Conservation (phyloP, 768 basidiomycete species). For the Agrocybe chaxingu region DNA sequence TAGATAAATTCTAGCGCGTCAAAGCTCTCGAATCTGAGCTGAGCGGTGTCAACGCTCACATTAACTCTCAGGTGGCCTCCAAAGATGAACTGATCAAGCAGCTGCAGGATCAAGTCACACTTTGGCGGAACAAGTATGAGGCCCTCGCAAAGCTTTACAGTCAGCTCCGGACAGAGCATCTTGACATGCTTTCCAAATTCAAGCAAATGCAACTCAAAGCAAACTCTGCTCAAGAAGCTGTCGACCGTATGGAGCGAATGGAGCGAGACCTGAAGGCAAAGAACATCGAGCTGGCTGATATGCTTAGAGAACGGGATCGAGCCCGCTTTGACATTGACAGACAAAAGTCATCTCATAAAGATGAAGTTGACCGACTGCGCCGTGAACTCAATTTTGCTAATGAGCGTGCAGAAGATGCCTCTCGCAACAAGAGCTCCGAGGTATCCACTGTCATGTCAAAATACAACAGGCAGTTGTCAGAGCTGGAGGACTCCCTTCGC, state of each 20-base stretch:
- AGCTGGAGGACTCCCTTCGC: conserved; percentile 93
- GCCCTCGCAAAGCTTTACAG: conserved; percentile 98
- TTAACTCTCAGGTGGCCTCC: conserved; percentile 80
- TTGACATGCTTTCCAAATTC: conserved; percentile 96
- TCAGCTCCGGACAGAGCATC: conserved; percentile 93
- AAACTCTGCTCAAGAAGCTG: conserved; percentile 96
- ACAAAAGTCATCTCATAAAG: conserved; percentile 90
- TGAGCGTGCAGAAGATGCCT: conserved; percentile 94
- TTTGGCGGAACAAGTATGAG: conserved; percentile 99
- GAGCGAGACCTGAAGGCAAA: conserved; percentile 98
- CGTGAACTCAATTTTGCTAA: conserved; percentile 94
- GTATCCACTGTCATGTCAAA: conserved; percentile 84
- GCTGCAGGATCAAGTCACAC: conserved; percentile 91
- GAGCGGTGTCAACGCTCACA: conserved; percentile 65
- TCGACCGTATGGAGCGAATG: conserved; percentile 99
- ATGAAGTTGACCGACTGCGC: conserved; percentile 88
- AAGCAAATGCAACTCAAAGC: conserved; percentile 98
- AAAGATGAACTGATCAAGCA: conserved; percentile 97
- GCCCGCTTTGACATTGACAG: conserved; percentile 95
- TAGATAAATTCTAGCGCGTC: conserved; percentile 62
- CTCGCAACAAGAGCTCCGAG: conserved; percentile 89
- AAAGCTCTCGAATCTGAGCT: conserved; percentile 94
- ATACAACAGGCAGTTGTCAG: conserved; percentile 93
- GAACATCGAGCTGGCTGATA: conserved; percentile 96
- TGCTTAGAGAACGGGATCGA: conserved; percentile 96